Evolutionary conservation across 352 stramenopile genomes (phyloP), one percentile per base, ranked within the genome.

Genomic region (Phytopythium vexans): DNA sequence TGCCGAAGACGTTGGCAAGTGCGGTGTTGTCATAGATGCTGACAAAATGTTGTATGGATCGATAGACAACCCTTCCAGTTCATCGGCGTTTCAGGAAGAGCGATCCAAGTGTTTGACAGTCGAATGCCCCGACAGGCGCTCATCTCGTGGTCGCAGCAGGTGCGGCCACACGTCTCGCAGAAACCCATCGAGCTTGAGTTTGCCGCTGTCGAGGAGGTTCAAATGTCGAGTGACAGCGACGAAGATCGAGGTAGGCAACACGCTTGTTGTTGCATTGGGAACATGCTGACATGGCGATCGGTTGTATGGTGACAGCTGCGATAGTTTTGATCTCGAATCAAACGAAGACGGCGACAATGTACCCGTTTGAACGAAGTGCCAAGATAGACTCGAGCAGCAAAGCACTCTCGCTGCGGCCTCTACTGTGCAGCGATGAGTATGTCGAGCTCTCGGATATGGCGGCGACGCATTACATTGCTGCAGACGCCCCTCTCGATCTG

Each of bases 41-140:
- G 21, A 27, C 21, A 27, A 27, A 27, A 1, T 27, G 21, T 27
- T 27, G 21, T 27, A 27, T 2, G 21, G 21, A 27, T 27, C 21
- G 21, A 27, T 34, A 93, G 77, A 34, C 78, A 67, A 16, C 80
- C 82, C 0, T 93, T 90, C 50, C 80, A 93, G 51, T 75, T 89
- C 33, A 56, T 85, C 32, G 62, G 91, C n/a, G 76, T 72, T 6
- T 88, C 82, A 6, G 69, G 68, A 9, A 61, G 85, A 8, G 85
- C 82, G 5, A 58, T 91, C 32, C 80, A 93, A 50, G 45, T 93
- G 12, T 37, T 93, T 0, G 82, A 93, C 47, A 77, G 56, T 61
- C 74, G 82, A 32, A 93, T 90, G 72, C 54, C 68, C 12, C 69
- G 49, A 9, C 73, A 86, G 38, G 62, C 77, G 12, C 45, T 93